phyloP scores from a whole-genome alignment of 2,329 filamentous ascomycete species.

The Neopestalotiopsis sp. region DNA sequence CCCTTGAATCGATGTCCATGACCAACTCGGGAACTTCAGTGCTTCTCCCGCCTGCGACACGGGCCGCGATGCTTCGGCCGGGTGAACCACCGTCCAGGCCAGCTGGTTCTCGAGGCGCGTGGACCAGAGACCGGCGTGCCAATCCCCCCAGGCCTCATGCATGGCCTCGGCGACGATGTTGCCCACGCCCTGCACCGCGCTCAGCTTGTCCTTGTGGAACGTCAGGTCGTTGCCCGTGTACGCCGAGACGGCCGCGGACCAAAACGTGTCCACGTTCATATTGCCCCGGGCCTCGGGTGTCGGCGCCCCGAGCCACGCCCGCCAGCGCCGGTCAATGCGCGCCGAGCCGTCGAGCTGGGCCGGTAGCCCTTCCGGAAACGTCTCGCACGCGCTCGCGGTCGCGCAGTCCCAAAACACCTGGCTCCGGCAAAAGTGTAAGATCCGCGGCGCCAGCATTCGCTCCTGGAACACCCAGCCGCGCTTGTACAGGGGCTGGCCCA shows the following conservation, averaged over 20 bases:
- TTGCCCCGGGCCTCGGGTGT: conserved; percentile 8
- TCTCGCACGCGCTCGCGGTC: conserved; percentile 25
- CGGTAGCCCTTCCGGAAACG: conserved; percentile 24
- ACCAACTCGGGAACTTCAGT: conserved; percentile 12
- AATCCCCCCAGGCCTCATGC: conserved; percentile 15
- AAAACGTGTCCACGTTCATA: conserved; percentile 23
- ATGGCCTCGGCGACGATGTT: conserved; percentile 23
- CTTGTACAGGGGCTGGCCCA: conserved; percentile 21
- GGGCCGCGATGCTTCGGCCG: not conserved
- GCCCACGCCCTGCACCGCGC: conserved; percentile 27
- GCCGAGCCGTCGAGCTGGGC: conserved; percentile 19
- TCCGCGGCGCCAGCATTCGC: conserved; percentile 27
- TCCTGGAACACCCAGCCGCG: conserved; percentile 30
- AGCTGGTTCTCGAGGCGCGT: conserved; percentile 24
- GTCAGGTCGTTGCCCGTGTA: conserved; percentile 28
- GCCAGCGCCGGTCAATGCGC: conserved; percentile 23
- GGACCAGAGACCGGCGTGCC: conserved; percentile 25
- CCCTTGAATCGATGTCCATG: conserved; percentile 16
- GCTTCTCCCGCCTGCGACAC: no score
- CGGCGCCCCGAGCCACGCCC: conserved; percentile 15
- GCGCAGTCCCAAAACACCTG: conserved; percentile 33
- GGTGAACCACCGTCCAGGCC: conserved; percentile 21
- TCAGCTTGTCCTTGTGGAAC: conserved; percentile 19
- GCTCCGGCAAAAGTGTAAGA: conserved; percentile 25
- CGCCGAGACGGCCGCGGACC: conserved; percentile 23